A percentile compares a stretch with the other conserved stretches of the same genome.
Evolutionary conservation across 176 grass and related monocot species (phyloP).

Genomic region (Rhipidocladum racemiflorum): DNA sequence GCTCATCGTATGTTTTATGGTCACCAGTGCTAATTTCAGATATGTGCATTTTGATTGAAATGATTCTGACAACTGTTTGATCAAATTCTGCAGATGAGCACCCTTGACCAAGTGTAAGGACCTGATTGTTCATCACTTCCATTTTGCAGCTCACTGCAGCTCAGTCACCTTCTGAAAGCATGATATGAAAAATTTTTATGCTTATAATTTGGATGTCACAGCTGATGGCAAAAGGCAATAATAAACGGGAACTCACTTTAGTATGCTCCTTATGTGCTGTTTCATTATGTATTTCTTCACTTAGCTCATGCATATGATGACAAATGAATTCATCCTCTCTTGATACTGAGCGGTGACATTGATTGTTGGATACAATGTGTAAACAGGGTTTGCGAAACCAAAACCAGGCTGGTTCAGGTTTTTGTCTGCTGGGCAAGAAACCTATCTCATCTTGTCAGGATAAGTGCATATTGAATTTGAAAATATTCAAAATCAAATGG

Average conservation of each 20-base stretch:
- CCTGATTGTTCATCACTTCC: background rate
- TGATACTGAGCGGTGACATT: background rate
- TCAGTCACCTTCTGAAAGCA: background rate
- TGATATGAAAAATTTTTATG: background rate
- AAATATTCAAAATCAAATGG: background rate
- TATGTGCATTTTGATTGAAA: background rate
- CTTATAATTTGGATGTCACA: background rate
- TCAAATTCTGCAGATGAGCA: background rate
- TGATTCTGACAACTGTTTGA: background rate
- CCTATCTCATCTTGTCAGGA: background rate
- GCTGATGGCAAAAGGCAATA: background rate
- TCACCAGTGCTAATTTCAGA: background rate
- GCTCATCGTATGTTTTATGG: background rate
- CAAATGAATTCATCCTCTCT: background rate
- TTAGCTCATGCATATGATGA: background rate
- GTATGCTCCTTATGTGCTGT: background rate
- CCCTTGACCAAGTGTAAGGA: background rate
- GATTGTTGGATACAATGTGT: background rate
- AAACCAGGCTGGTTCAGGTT: background rate
- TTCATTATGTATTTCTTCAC: background rate
- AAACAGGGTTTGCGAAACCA: background rate
- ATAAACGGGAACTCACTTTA: background rate
- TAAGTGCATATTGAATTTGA: background rate
- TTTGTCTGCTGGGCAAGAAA: background rate
- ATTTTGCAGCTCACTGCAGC: background rate